These are phyloP conservation scores for Pleurotus pulmonarius DNA, from an alignment of 768 basidiomycete species.

Conservation along the genomic window DNA sequence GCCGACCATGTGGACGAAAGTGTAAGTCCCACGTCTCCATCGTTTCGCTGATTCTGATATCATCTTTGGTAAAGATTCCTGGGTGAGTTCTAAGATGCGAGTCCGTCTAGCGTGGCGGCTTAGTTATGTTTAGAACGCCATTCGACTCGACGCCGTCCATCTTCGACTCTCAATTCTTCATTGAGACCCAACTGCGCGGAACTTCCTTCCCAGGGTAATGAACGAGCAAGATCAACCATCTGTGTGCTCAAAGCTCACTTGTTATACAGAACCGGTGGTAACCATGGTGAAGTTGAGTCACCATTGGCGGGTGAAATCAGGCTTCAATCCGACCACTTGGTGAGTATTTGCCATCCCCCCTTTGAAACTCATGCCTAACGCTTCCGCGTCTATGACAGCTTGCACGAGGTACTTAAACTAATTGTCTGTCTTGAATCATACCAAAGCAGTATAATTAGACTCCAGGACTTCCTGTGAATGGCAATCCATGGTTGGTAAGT, in stretches of 20 bases:
- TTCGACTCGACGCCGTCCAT: slow-evolving; percentile 42
- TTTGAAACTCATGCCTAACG: neutral
- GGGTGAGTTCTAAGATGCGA: neutral
- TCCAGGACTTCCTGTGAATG: slow-evolving; percentile 42
- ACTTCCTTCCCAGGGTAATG: slow-evolving; percentile 34
- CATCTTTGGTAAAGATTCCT: neutral
- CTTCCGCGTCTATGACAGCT: slow-evolving; percentile 6
- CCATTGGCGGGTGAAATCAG: slow-evolving; percentile 15
- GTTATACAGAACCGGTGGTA: neutral
- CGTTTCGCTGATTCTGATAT: neutral
- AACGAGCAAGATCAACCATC: slow-evolving; percentile 6
- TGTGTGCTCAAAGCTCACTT: slow-evolving; percentile 2
- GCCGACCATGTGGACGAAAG: slow-evolving; percentile 30
- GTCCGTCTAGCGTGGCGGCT: neutral
- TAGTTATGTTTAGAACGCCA: slow-evolving; percentile 22
- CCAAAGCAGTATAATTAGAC: slow-evolving; percentile 20
- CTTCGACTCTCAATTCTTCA: slow-evolving; percentile 43
- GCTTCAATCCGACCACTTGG: slow-evolving; percentile 15
- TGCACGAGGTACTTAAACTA: slow-evolving; percentile 7
- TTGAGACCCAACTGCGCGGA: slow-evolving; percentile 42
- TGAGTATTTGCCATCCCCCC: neutral
- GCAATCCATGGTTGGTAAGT: slow-evolving; percentile 38
- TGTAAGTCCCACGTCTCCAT: slow-evolving; percentile 6
- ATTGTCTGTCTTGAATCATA: neutral
- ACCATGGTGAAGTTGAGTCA: slow-evolving; percentile 13